phyloP scores from a whole-genome alignment of 495 filamentous ascomycete species.

The Trichoderma asperelloides region DNA sequence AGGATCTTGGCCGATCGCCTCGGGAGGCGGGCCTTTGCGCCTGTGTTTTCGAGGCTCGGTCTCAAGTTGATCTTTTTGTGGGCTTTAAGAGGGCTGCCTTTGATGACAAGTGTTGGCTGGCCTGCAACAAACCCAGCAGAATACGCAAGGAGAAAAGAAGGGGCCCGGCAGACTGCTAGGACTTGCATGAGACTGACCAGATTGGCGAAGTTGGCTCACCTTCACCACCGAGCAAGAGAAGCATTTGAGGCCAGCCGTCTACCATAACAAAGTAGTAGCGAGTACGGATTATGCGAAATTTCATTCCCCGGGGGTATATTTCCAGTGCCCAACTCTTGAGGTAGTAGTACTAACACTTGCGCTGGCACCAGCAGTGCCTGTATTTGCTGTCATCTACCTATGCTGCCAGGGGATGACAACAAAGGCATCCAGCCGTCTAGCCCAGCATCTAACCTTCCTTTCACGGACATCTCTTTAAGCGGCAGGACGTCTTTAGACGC shows the following conservation, averaged over 20 bases:
- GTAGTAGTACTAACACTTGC: no score
- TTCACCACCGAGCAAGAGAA: background rate
- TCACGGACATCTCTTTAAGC: background rate
- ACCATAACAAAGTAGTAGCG: background rate
- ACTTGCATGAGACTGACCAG: background rate
- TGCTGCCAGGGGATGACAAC: background rate
- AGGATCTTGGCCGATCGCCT: background rate
- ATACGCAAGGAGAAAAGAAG: background rate
- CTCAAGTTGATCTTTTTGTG: conserved; percentile 2
- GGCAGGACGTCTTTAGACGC: background rate
- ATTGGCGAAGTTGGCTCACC: background rate
- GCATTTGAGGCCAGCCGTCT: background rate
- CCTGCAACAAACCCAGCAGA: background rate
- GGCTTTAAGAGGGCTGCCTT: background rate
- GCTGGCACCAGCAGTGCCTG: background rate
- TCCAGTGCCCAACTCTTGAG: no score
- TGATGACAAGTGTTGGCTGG: background rate
- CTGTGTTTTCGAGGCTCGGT: background rate
- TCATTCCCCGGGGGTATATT: no score
- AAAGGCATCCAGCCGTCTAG: background rate
- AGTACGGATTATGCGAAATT: background rate
- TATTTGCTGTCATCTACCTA: background rate
- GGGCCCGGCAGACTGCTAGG: background rate
- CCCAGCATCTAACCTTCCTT: background rate
- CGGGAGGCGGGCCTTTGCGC: background rate